Conservation (phyloP, 2,329 filamentous ascomycete species). For the Chrysosporium queenslandicum region DNA sequence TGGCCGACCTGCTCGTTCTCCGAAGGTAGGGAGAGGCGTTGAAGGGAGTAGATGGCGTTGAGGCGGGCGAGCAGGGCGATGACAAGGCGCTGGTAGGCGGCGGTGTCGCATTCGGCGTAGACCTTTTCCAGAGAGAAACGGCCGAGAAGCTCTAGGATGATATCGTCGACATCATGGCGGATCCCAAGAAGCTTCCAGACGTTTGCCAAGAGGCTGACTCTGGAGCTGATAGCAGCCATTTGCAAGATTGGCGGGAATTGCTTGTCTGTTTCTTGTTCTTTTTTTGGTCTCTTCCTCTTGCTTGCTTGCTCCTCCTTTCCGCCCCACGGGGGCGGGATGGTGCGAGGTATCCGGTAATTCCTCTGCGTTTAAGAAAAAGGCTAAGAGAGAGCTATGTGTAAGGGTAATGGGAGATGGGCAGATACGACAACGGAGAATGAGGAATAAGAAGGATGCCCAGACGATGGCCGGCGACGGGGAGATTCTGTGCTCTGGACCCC, state of each 20-base stretch:
- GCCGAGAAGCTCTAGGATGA: constrained; percentile 36
- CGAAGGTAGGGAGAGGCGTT: constrained; percentile 34
- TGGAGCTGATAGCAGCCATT: constrained; percentile 24
- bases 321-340: constrained; percentile 9
- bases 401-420: too few species aligned
- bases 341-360: too few species aligned
- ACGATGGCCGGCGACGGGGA: too few species aligned
- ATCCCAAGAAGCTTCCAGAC: constrained; percentile 32
- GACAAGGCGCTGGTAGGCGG: constrained; percentile 31
- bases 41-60: constrained; percentile 34
- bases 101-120: constrained; percentile 29
- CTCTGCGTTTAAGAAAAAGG: background rate
- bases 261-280: background rate
- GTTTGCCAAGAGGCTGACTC: constrained; percentile 31
- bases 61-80: constrained; percentile 32
- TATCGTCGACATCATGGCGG: constrained; percentile 35
- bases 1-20: constrained; percentile 29
- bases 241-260: background rate
- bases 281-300: background rate
- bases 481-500: background rate
- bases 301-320: background rate
- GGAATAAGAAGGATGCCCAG: background rate
- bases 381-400: background rate
- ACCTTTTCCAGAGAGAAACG: constrained; percentile 37
- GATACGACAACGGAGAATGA: background rate